Evolutionary conservation across 805 yeast species (phyloP), one percentile per base, ranked within the genome.

Genomic region (Metschnikowia kunwiensis): DNA sequence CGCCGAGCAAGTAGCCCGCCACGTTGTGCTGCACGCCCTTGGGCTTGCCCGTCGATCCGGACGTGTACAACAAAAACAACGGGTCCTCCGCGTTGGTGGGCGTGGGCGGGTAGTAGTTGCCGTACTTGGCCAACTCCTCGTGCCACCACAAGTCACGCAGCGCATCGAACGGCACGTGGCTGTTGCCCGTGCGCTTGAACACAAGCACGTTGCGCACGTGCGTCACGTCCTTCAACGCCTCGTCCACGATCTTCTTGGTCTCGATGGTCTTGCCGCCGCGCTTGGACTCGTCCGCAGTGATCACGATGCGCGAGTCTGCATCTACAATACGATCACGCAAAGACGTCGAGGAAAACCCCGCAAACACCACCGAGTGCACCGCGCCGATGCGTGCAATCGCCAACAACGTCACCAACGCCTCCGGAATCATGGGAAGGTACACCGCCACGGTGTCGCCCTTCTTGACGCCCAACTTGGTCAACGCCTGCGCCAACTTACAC

Each of bases 1-100:
- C 96, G 44, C 96, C 96, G 49, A 93, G 71, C 49, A 93, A 74
- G 68, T 87, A 93, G 47, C 97, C 98, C 46, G 86, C 98, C 40
- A 97, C 89, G 41, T 84, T 72, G 63, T 93, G 98, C 55, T 85
- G 93, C 51, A 93, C 89, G 68, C 98, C 98, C 75, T 93, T 93
- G 58, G 98, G 98, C 60, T 89, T 80, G 49, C 98, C 97, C 21
- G 98, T 93, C 23, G 97, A 89, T 43, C 98, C 98, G 5, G 97
- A 89, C 31, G 98, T 93, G 70, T 93, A 93, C 55, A 93, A 79
- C 66, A 93, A 70, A 74, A 93, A 93, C 53, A 93, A 70, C 39
- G 98, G 97, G 68, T 93, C 96, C 70, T 93, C 98, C 32, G 96
- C 62, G 58, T 80, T 76, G 40, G 88, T 94, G 27, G 96, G 80